Evolutionary conservation across 495 filamentous ascomycete species (phyloP).

Genomic region (Penicillium robsamsonii): DNA sequence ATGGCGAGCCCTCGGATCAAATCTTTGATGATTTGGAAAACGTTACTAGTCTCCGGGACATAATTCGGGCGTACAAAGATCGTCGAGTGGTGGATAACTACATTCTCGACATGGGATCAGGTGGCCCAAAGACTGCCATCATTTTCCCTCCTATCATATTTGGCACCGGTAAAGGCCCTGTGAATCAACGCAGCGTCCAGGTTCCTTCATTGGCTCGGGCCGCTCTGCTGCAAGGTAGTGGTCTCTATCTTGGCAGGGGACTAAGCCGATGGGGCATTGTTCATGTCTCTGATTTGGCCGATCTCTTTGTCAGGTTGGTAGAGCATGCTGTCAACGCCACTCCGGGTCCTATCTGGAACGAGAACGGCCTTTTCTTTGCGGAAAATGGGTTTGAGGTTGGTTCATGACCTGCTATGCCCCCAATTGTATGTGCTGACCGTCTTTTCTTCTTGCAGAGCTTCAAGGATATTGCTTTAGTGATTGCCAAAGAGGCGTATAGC

Average conservation of each 20-base stretch:
- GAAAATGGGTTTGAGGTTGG: constrained; percentile 6
- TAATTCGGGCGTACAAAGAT: constrained; percentile 3
- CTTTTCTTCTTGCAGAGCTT: constrained; percentile 4
- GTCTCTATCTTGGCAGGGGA: constrained; percentile 9
- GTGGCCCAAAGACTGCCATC: constrained; percentile 10
- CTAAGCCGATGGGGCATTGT: constrained; percentile 6
- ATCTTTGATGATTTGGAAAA: constrained; percentile 8
- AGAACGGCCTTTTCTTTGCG: constrained; percentile 8
- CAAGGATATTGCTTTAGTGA: constrained; percentile 3
- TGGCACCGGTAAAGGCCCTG: constrained; percentile 7
- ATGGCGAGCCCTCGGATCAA: constrained; percentile 9
- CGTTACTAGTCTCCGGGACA: background rate
- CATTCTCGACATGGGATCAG: constrained; percentile 9
- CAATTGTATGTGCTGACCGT: background rate
- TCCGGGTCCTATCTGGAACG: constrained; percentile 3
- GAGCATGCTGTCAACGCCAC: constrained; percentile 1
- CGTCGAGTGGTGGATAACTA: constrained; percentile 8
- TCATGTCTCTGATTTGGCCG: constrained; percentile 5
- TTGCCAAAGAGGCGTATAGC: constrained; percentile 8
- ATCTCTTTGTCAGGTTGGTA: constrained; percentile 4
- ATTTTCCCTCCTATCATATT: constrained; percentile 11
- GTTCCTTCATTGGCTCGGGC: constrained; percentile 2
- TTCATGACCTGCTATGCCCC: background rate
- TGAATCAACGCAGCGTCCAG: constrained; percentile 8
- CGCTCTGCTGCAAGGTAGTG: background rate